Conservation (phyloP, 352 stramenopile genomes). For the Pythium phragmiticola region DNA sequence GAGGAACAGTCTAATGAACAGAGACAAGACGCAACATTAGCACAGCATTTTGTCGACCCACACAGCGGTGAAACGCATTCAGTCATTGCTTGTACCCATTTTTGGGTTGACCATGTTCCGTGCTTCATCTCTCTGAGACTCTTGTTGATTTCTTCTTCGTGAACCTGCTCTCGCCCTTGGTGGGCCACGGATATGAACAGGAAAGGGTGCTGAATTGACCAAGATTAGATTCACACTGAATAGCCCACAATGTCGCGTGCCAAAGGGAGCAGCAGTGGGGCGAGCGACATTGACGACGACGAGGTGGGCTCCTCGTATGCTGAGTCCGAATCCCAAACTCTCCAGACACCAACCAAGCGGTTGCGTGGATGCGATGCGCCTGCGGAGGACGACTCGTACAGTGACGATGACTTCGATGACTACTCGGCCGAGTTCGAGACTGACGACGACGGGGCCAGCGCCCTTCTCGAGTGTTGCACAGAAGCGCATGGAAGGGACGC, state of each 20-base stretch:
- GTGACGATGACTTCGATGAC: conserved; percentile 43
- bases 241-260: conserved; percentile 6
- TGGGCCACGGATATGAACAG: no score
- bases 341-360: not conserved
- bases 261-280: not conserved
- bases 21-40: not conserved
- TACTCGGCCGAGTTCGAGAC: conserved; percentile 57
- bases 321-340: not conserved
- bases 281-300: conserved; percentile 6
- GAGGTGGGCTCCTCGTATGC: conserved; percentile 11
- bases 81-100: no score
- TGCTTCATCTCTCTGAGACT: no score
- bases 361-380: not conserved
- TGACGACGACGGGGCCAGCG: conserved; percentile 12
- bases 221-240: not conserved
- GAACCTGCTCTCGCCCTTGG: no score
- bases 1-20: conserved; percentile 4
- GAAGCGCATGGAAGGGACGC: not conserved
- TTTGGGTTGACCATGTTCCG: no score
- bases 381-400: conserved; percentile 26
- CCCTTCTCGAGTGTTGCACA: not conserved
- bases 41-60: not conserved
- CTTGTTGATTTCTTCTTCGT: no score
- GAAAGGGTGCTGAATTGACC: no score
- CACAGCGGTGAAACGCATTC: not conserved